These are phyloP conservation scores for Coemansia sp. DNA, from an alignment of 192 early-diverging fungal species.

Conservation along the genomic window DNA sequence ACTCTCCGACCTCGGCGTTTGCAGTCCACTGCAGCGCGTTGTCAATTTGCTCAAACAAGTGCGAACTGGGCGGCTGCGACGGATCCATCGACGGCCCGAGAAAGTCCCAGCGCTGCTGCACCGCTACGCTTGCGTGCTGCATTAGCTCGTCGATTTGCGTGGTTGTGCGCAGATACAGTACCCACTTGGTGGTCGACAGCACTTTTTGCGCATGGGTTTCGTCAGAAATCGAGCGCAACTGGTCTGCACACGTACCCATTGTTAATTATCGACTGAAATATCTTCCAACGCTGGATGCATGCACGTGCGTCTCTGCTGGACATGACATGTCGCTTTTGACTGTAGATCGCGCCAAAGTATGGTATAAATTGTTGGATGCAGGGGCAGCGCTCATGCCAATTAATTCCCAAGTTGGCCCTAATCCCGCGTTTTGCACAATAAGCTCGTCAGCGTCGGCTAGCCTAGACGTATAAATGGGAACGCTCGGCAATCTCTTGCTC, in stretches of 20 bases:
- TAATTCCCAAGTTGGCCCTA: not conserved
- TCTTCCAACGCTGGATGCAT: not conserved
- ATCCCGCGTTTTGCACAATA: not conserved
- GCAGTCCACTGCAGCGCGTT: constrained; percentile 15
- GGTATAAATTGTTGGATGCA: not conserved
- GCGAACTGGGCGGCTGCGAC: not conserved
- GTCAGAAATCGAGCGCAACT: not conserved
- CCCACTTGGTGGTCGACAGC: constrained; percentile 12
- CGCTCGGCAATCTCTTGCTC: not conserved
- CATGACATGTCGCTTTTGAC: not conserved
- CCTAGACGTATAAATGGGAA: not conserved
- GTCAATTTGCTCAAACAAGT: constrained; percentile 19
- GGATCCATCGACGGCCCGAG: constrained; percentile 16
- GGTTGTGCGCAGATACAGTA: constrained; percentile 22
- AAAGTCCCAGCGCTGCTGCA: constrained; percentile 49
- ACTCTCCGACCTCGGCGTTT: constrained; percentile 12
- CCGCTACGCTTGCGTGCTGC: constrained; percentile 8
- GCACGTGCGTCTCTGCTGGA: not conserved
- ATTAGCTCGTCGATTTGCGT: constrained; percentile 46
- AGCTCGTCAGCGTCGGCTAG: too few relatives aligned
- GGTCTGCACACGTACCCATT: constrained; percentile 1
- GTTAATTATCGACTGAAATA: not conserved
- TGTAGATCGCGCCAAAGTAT: not conserved
- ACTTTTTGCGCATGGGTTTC: not conserved
- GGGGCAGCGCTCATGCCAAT: not conserved